Evolutionary conservation across 2,329 filamentous ascomycete genomes (phyloP).

Genomic region (Fusarium sulawesiense): DNA sequence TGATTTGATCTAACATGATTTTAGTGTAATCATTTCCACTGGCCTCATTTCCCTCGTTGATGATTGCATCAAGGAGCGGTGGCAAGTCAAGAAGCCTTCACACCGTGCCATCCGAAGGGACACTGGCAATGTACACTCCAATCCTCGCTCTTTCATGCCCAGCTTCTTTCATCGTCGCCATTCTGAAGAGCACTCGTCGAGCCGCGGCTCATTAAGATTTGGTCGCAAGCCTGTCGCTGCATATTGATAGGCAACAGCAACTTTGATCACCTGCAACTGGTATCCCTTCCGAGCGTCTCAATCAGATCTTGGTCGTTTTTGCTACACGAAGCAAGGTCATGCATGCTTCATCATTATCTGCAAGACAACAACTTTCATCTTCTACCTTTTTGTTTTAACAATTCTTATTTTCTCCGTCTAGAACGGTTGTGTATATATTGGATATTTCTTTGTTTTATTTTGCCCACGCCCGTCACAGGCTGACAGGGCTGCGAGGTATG

Average conservation of each 20-base stretch:
- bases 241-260: slow-evolving; percentile 45
- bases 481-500: slow-evolving; percentile 13
- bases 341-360: slow-evolving; percentile 6
- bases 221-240: slow-evolving; percentile 51
- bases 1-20: slow-evolving; percentile 40
- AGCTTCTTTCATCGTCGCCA: slow-evolving; percentile 57
- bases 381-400: slow-evolving; percentile 38
- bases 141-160: slow-evolving; percentile 51
- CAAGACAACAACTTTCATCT: slow-evolving; percentile 20
- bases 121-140: slow-evolving; percentile 35
- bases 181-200: slow-evolving; percentile 51
- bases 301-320: neutral
- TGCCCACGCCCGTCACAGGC: slow-evolving; percentile 10
- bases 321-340: slow-evolving; percentile 7
- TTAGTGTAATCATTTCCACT: slow-evolving; percentile 87
- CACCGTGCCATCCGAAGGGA: slow-evolving; percentile 45
- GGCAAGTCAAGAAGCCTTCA: slow-evolving; percentile 64
- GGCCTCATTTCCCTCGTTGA: slow-evolving; percentile 90
- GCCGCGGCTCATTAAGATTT: slow-evolving; percentile 52
- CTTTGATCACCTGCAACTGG: neutral
- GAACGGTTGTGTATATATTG: slow-evolving; percentile 22
- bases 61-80: slow-evolving; percentile 86
- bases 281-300: neutral
- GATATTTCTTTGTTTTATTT: slow-evolving; percentile 18
- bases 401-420: slow-evolving; percentile 10